phyloP scores from a whole-genome alignment of 1,284 basidiomycete species.

The Veloboletus limbatus region DNA sequence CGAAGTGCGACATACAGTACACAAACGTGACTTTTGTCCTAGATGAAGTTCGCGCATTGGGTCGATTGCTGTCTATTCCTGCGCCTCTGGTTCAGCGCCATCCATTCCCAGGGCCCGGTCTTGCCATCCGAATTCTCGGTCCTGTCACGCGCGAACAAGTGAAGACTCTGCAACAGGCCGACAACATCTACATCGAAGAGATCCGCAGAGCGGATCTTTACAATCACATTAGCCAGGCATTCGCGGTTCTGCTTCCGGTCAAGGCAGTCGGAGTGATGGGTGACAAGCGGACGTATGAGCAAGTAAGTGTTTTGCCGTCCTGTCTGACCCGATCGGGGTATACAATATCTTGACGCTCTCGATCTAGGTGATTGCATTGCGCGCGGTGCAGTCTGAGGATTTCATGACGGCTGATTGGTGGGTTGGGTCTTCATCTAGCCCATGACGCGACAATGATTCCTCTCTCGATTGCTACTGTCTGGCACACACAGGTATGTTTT shows the following conservation, averaged over 20 bases:
- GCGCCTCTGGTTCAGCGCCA: conserved; percentile 93
- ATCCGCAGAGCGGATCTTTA: conserved; percentile 92
- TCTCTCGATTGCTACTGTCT: not conserved
- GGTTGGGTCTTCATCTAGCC: conserved; percentile 5
- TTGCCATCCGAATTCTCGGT: conserved; percentile 98
- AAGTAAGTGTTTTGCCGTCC: conserved; percentile 48
- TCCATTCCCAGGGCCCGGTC: conserved; percentile 98
- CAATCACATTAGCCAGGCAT: conserved; percentile 94
- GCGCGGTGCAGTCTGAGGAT: conserved; percentile 91
- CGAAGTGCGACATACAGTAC: not conserved
- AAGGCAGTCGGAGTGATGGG: conserved; percentile 98
- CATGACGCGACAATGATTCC: not conserved
- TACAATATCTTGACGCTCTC: not conserved
- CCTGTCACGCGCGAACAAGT: conserved; percentile 94
- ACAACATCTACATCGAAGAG: conserved; percentile 97
- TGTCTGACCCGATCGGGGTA: not conserved
- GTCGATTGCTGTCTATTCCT: conserved; percentile 89
- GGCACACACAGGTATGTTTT: conserved; percentile 90
- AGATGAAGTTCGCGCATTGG: conserved; percentile 97
- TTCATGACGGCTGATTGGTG: conserved; percentile 99
- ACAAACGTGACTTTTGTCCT: not conserved
- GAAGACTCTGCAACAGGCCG: conserved; percentile 90
- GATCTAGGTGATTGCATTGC: conserved; percentile 76
- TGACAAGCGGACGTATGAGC: conserved; percentile 95
- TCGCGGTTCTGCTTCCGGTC: conserved; percentile 95